These are phyloP conservation scores for Acidomyces sp. DNA, from an alignment of 495 filamentous ascomycete genomes.

Conservation along the genomic window DNA sequence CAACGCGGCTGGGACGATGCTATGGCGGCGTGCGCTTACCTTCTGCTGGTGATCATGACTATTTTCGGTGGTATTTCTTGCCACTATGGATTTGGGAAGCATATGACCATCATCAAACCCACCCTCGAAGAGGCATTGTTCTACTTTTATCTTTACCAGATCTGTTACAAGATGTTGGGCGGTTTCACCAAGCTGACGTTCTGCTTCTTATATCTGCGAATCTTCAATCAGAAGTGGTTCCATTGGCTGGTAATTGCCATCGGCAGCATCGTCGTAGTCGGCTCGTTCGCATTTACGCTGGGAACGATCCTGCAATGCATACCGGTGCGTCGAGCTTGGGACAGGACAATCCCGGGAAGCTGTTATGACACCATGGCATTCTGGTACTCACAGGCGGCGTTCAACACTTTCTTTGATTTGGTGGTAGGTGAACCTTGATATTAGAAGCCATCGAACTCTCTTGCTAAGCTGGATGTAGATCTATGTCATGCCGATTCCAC, in stretches of 20 bases:
- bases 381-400: conserved; percentile 12
- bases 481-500: conserved; percentile 9
- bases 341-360: conserved; percentile 5
- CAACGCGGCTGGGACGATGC: conserved; percentile 7
- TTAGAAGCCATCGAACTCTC: not conserved
- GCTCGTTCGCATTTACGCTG: conserved; percentile 4
- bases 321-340: conserved; percentile 9
- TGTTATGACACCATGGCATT: conserved; percentile 11
- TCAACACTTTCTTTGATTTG: conserved; percentile 14
- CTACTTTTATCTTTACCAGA: conserved; percentile 14
- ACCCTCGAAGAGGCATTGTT: conserved; percentile 1
- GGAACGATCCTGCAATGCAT: conserved; percentile 11
- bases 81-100: conserved; percentile 13
- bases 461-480: conserved; percentile 3
- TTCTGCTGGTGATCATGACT: conserved; percentile 5
- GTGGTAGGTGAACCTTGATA: not conserved
- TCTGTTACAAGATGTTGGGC: conserved; percentile 12
- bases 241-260: conserved; percentile 2
- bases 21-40: conserved; percentile 10
- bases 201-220: conserved; percentile 10
- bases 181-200: conserved; percentile 14
- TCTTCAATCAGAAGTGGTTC: conserved; percentile 11
- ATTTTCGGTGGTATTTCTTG: conserved; percentile 7
- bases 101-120: conserved; percentile 2
- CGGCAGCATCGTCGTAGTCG: not conserved